phyloP scores from a whole-genome alignment of 306 rosid genomes.

The Medicago ruthenica region DNA sequence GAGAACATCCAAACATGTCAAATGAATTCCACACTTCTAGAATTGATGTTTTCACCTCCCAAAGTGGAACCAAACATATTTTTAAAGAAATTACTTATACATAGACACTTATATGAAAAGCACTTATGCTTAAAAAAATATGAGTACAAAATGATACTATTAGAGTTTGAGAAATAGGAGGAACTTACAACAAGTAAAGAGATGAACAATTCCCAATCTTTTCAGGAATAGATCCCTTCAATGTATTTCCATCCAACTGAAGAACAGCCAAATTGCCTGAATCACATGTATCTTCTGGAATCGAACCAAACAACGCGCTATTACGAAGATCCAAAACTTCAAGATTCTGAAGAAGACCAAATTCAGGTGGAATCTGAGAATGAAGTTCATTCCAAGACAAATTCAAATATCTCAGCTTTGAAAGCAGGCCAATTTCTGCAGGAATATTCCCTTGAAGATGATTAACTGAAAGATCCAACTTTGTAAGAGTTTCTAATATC shows the following conservation, averaged over 20 bases:
- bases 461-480: conserved; percentile 74
- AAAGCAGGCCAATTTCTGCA: conserved; percentile 69
- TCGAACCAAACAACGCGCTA: conserved; percentile 63
- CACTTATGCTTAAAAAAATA: not conserved
- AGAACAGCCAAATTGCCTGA: conserved; percentile 79
- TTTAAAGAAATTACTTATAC: not conserved
- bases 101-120: not conserved
- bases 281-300: conserved; percentile 75
- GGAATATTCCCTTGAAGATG: conserved; percentile 69
- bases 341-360: conserved; percentile 69
- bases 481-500: conserved; percentile 60
- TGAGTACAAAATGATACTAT: not conserved
- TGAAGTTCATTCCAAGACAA: conserved; percentile 87
- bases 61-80: not conserved
- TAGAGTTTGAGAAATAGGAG: conserved; percentile 24
- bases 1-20: not conserved
- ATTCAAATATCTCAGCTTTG: conserved; percentile 68
- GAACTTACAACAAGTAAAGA: conserved; percentile 84
- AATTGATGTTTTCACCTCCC: not conserved
- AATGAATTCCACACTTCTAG: not conserved
- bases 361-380: conserved; percentile 69
- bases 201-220: conserved; percentile 89
- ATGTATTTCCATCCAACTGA: conserved; percentile 82
- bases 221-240: conserved; percentile 70
- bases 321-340: conserved; percentile 72